Conservation (phyloP, 345 rosid species). For the Sonneratia caseolaris region DNA sequence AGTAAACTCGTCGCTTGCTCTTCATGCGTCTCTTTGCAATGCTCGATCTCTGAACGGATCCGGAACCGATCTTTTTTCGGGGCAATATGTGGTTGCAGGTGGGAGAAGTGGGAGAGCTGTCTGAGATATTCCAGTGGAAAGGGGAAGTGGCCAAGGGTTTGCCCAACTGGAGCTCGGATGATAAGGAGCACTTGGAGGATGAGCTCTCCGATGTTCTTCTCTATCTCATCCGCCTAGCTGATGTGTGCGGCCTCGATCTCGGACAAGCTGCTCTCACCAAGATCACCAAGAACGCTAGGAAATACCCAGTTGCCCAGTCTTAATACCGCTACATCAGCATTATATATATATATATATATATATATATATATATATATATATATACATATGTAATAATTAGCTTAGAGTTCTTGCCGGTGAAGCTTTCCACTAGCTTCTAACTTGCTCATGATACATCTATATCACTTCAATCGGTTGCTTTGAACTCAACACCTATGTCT, state of each 20-base stretch:
- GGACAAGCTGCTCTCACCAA: slow-evolving; percentile 44
- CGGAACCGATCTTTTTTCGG: no score
- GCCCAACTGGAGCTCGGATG: slow-evolving; percentile 39
- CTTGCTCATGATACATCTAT: neutral
- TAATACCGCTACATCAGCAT: no score
- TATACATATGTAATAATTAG: no score
- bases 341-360: neutral
- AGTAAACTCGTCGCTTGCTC: neutral
- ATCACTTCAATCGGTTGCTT: no score
- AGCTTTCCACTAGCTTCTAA: no score
- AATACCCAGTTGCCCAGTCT: slow-evolving; percentile 25
- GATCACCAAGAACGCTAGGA: slow-evolving; percentile 32
- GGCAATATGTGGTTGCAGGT: slow-evolving; percentile 22
- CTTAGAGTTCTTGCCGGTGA: no score
- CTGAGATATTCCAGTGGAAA: slow-evolving; percentile 60
- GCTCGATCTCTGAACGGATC: no score
- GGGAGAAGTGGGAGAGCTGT: slow-evolving; percentile 15
- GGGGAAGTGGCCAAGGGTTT: slow-evolving; percentile 58
- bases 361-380: neutral
- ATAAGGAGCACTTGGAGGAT: slow-evolving; percentile 47
- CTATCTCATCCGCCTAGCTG: slow-evolving; percentile 45
- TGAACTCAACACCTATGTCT: no score
- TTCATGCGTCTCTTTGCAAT: no score
- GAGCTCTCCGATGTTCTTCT: slow-evolving; percentile 59
- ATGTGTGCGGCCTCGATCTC: slow-evolving; percentile 56